A percentile compares a stretch with the other conserved stretches of the same genome.
Evolutionary conservation across 495 filamentous ascomycete genomes (phyloP).

Genomic region (Durotheca rogersii): DNA sequence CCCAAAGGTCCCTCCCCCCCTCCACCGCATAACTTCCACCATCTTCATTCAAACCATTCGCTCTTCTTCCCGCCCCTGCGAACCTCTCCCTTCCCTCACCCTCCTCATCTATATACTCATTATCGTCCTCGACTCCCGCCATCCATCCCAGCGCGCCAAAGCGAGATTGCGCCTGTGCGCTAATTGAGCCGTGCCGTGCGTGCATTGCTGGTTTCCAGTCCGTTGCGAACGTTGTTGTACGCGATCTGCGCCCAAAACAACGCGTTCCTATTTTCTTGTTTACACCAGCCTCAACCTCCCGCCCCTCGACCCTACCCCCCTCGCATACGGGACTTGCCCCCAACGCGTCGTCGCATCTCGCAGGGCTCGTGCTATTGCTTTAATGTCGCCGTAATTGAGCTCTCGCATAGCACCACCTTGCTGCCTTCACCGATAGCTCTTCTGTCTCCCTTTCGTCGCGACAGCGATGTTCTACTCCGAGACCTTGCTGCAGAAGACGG

Average conservation of each 20-base stretch:
- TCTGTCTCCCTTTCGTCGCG: slow-evolving; percentile 44
- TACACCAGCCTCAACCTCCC: slow-evolving; percentile 32
- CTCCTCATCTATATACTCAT: slow-evolving; percentile 16
- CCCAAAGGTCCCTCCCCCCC: slow-evolving; percentile 19
- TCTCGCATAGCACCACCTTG: slow-evolving; percentile 8
- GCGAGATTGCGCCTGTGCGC: slow-evolving; percentile 19
- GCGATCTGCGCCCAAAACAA: slow-evolving; percentile 39
- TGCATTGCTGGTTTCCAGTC: background rate
- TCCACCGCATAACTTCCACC: slow-evolving; percentile 27
- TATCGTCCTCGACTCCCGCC: slow-evolving; percentile 5
- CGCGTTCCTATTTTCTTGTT: slow-evolving; percentile 42
- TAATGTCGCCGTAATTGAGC: slow-evolving; percentile 34
- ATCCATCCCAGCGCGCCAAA: slow-evolving; percentile 8
- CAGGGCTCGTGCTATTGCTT: slow-evolving; percentile 25
- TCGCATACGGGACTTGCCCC: slow-evolving; percentile 8
- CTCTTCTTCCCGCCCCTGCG: slow-evolving; percentile 22
- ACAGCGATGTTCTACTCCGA: slow-evolving; percentile 95
- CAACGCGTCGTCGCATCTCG: slow-evolving; percentile 30
- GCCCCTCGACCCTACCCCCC: slow-evolving; percentile 20
- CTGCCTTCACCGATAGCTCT: slow-evolving; percentile 25
- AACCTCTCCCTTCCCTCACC: slow-evolving; percentile 4
- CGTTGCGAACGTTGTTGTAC: slow-evolving; percentile 22
- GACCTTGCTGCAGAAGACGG: slow-evolving; percentile 91
- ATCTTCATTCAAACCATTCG: slow-evolving; percentile 29
- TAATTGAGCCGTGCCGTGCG: slow-evolving; percentile 17